Evolutionary conservation across 768 basidiomycete species (phyloP).

Genomic region (Termitomyces sp.): DNA sequence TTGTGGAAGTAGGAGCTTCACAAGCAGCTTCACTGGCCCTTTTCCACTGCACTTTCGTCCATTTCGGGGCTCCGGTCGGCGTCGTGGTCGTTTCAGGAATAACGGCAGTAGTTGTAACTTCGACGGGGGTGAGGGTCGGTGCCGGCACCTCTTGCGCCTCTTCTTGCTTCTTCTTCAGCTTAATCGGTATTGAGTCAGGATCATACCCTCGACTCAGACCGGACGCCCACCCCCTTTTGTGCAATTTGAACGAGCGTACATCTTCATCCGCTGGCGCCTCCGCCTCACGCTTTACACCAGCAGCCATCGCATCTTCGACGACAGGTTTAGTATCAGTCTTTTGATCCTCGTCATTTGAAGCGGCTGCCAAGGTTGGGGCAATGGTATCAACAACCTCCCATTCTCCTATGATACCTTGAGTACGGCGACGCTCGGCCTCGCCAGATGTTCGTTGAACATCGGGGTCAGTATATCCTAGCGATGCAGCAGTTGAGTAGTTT

Average conservation of each 20-base stretch:
- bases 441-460: conserved; percentile 62
- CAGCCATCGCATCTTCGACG: conserved; percentile 13
- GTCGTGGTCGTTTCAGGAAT: conserved; percentile 1
- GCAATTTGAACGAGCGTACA: conserved; percentile 57
- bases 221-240: conserved; percentile 50
- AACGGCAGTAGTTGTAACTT: neutral
- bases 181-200: conserved; percentile 62
- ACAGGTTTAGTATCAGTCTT: conserved; percentile 8
- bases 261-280: conserved; percentile 38
- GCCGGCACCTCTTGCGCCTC: conserved; percentile 18
- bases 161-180: conserved; percentile 59
- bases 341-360: conserved; percentile 10
- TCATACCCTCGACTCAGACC: conserved; percentile 82
- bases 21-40: conserved; percentile 9
- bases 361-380: conserved; percentile 15
- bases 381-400: conserved; percentile 62
- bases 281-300: conserved; percentile 30
- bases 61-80: conserved; percentile 21
- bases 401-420: conserved; percentile 67
- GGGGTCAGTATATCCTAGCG: conserved; percentile 75
- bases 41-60: conserved; percentile 32
- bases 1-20: neutral
- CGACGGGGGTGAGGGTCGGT: neutral
- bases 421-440: conserved; percentile 51
- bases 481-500: conserved; percentile 86